Evolutionary conservation across 2,329 filamentous ascomycete genomes (phyloP).

Genomic region (Septoria petroselini): DNA sequence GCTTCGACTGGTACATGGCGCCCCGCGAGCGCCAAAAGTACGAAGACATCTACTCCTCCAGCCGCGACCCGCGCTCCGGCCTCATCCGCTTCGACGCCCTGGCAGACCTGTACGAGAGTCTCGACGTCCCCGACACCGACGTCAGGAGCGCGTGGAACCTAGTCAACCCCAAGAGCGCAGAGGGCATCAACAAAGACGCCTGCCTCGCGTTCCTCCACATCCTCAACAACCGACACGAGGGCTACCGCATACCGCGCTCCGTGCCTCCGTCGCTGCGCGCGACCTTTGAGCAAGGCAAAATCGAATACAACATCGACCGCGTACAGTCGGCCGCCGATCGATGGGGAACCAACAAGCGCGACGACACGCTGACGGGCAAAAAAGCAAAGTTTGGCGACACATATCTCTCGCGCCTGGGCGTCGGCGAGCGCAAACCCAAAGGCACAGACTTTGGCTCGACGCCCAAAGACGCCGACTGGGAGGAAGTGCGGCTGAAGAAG

Average conservation of each 20-base stretch:
- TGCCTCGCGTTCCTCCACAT: conserved; percentile 94
- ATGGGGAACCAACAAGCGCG: conserved; percentile 76
- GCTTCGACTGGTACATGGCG: conserved; percentile 99
- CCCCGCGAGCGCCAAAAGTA: conserved; percentile 89
- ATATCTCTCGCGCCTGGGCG: conserved; percentile 84
- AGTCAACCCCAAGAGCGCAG: conserved; percentile 81
- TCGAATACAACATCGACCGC: conserved; percentile 90
- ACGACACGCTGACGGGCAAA: conserved; percentile 76
- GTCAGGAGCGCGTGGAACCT: conserved; percentile 94
- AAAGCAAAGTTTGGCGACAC: conserved; percentile 98
- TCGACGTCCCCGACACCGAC: conserved; percentile 72
- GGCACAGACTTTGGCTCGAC: conserved; percentile 88
- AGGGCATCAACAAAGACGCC: conserved; percentile 90
- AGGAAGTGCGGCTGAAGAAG: conserved; percentile 91
- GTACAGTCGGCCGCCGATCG: conserved; percentile 62
- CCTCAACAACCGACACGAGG: conserved; percentile 91
- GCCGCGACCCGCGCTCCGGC: conserved; percentile 74
- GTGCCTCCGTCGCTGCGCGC: conserved; percentile 87
- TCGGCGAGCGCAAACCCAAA: conserved; percentile 68
- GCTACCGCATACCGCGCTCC: conserved; percentile 85
- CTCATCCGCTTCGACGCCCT: conserved; percentile 72
- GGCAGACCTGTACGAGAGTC: conserved; percentile 77
- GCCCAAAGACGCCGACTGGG: conserved; percentile 89
- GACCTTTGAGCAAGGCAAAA: conserved; percentile 92
- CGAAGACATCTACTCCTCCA: conserved; percentile 94